Conservation (phyloP, 805 yeast genomes). For the Metschnikowia sp. region DNA sequence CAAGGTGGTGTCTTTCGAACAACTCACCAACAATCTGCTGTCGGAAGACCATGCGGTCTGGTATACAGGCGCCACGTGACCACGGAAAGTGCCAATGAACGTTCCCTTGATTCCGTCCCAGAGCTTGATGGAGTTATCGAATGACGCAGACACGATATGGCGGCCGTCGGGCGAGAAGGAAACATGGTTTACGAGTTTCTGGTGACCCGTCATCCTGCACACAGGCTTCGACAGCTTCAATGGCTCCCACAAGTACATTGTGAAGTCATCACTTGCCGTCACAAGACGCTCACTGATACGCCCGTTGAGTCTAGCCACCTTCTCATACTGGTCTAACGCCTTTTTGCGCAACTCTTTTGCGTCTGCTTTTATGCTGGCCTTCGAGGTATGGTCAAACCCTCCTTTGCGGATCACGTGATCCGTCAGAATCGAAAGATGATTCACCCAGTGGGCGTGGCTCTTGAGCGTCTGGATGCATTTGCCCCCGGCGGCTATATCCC, state of each 20-base stretch:
- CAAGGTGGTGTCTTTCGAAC: slow-evolving; percentile 93
- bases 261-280: slow-evolving; percentile 95
- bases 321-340: slow-evolving; percentile 61
- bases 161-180: slow-evolving; percentile 95
- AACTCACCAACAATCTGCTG: slow-evolving; percentile 82
- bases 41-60: slow-evolving; percentile 98
- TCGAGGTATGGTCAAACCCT: slow-evolving; percentile 70
- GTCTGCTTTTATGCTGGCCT: slow-evolving; percentile 25
- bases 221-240: slow-evolving; percentile 74
- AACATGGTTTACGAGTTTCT: slow-evolving; percentile 93
- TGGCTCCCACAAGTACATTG: slow-evolving; percentile 98
- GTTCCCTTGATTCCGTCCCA: slow-evolving; percentile 97
- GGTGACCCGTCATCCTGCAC: slow-evolving; percentile 96
- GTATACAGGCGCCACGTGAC: slow-evolving; percentile 97
- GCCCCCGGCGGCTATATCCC: slow-evolving; percentile 79
- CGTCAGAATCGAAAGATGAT: slow-evolving; percentile 87
- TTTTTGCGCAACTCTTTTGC: slow-evolving; percentile 34
- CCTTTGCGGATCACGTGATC: slow-evolving; percentile 87
- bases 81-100: slow-evolving; percentile 85
- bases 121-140: slow-evolving; percentile 89
- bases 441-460: slow-evolving; percentile 97
- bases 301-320: slow-evolving; percentile 59
- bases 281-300: slow-evolving; percentile 70
- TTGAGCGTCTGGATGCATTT: slow-evolving; percentile 72
- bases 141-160: slow-evolving; percentile 84